Evolutionary conservation across 345 rosid genomes (phyloP).

Genomic region (Eucalyptus cloeziana): DNA sequence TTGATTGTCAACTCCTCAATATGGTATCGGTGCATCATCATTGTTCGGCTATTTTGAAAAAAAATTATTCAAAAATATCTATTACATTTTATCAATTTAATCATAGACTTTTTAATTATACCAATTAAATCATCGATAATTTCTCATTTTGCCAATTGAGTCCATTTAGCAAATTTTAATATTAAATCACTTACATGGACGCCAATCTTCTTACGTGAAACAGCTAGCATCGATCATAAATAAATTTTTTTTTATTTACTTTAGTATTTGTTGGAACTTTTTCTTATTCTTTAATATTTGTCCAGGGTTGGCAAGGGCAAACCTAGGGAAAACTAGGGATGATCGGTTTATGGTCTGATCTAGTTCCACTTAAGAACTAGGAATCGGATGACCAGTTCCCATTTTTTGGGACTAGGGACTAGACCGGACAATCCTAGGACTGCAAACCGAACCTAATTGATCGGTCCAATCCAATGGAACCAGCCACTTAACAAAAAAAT

Average conservation of each 20-base stretch:
- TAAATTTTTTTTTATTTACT: too few relatives aligned
- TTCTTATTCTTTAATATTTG: background rate
- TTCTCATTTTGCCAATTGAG: background rate
- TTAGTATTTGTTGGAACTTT: too few relatives aligned
- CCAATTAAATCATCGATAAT: fast-evolving
- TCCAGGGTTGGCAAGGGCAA: fast-evolving
- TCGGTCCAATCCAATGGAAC: too few relatives aligned
- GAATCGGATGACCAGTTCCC: fast-evolving
- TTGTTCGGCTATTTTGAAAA: background rate
- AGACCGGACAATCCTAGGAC: fast-evolving
- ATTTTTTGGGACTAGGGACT: fast-evolving
- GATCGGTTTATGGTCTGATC: fast-evolving
- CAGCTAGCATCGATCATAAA: fast-evolving
- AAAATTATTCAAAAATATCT: too few relatives aligned
- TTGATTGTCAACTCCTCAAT: background rate
- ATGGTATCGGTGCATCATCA: background rate
- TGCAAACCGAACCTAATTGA: fast-evolving
- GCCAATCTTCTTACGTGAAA: fast-evolving
- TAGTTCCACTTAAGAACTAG: too few relatives aligned
- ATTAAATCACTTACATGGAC: fast-evolving
- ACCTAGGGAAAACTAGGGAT: too few relatives aligned
- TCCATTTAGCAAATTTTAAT: fast-evolving
- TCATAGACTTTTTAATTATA: too few relatives aligned
- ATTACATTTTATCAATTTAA: too few relatives aligned
- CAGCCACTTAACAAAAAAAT: too few relatives aligned